Evolutionary conservation across 2,329 filamentous ascomycete species (phyloP).

Genomic region (Coniella lustricola): DNA sequence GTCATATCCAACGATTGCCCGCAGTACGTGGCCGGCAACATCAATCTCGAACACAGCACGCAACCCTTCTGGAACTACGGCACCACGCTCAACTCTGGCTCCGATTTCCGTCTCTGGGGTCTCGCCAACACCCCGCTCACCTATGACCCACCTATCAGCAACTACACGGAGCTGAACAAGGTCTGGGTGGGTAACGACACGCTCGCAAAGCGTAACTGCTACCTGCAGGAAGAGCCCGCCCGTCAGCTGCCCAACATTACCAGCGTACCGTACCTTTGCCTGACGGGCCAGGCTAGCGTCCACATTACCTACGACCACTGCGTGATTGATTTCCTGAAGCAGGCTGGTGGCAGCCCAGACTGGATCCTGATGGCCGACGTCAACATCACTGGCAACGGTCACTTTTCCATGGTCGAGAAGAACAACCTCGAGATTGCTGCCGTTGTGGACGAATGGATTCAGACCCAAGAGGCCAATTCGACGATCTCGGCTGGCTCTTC

Average conservation of each 20-base stretch:
- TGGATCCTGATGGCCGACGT: slow-evolving; percentile 36
- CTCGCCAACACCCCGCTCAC: slow-evolving; percentile 24
- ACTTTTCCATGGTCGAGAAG: slow-evolving; percentile 42
- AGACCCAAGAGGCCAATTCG: slow-evolving; percentile 3
- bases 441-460: slow-evolving; percentile 13
- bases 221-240: slow-evolving; percentile 23
- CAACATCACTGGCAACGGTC: slow-evolving; percentile 43
- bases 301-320: slow-evolving; percentile 48
- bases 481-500: not conserved
- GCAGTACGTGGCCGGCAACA: slow-evolving; percentile 22
- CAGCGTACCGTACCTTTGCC: slow-evolving; percentile 37
- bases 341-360: slow-evolving; percentile 38
- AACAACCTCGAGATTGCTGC: slow-evolving; percentile 26
- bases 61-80: slow-evolving; percentile 22
- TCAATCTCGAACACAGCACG: slow-evolving; percentile 27
- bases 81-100: slow-evolving; percentile 8
- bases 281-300: slow-evolving; percentile 42
- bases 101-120: slow-evolving; percentile 18
- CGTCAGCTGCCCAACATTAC: slow-evolving; percentile 37
- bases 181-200: slow-evolving; percentile 22
- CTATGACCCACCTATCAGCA: slow-evolving; percentile 23
- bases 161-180: slow-evolving; percentile 20
- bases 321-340: slow-evolving; percentile 40
- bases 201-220: slow-evolving; percentile 19
- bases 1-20: slow-evolving; percentile 23